phyloP scores from a whole-genome alignment of 257 asterid species.

The Solanum clarkiae region DNA sequence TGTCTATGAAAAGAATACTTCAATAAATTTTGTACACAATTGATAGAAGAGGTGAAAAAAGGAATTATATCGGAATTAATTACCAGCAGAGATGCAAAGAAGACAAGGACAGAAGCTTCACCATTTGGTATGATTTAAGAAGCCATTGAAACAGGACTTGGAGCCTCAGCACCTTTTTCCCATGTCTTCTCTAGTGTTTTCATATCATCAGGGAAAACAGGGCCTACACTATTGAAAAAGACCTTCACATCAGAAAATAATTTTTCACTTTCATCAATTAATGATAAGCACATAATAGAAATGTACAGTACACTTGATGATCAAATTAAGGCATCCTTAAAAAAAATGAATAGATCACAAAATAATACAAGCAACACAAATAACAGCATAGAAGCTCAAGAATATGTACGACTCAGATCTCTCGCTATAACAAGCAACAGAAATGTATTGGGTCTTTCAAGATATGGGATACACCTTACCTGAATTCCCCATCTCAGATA shows the following conservation, averaged over 20 bases:
- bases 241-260: background rate
- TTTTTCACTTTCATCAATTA: background rate
- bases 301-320: background rate
- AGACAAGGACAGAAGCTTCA: slow-evolving; percentile 58
- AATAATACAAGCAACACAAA: background rate
- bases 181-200: slow-evolving; percentile 2
- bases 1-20: background rate
- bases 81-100: slow-evolving; percentile 74
- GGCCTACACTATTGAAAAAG: background rate
- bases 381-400: background rate
- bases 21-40: background rate
- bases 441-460: too few relatives aligned
- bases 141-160: background rate
- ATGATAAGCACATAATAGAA: background rate
- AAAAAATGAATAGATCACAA: background rate
- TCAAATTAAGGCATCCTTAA: background rate
- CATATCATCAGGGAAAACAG: slow-evolving; percentile 20
- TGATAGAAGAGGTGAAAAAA: background rate
- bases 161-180: background rate
- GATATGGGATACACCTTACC: too few relatives aligned
- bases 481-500: too few relatives aligned
- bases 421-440: too few relatives aligned
- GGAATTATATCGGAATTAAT: background rate
- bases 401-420: background rate
- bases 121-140: slow-evolving; percentile 21